phyloP scores from a whole-genome alignment of 2,329 filamentous ascomycete genomes.

The Fusarium albosuccineum region DNA sequence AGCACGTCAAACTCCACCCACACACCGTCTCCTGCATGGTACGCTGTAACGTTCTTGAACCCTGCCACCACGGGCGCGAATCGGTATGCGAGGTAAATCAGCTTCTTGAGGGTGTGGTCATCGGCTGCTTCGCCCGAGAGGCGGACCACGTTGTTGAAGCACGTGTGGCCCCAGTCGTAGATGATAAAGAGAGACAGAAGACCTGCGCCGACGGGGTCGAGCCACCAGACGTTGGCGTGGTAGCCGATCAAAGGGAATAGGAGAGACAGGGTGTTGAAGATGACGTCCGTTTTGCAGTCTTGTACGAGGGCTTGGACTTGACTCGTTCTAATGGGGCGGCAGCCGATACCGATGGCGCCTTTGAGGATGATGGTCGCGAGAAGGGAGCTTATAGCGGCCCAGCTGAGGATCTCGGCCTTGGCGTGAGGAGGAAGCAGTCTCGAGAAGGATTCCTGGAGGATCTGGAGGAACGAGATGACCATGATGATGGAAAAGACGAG shows the following conservation, averaged over 20 bases:
- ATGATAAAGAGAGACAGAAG: constrained; percentile 76
- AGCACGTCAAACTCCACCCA: constrained; percentile 52
- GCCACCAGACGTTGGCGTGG: constrained; percentile 73
- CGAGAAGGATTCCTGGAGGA: constrained; percentile 75
- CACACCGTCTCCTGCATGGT: constrained; percentile 51
- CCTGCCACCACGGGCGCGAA: constrained; percentile 50
- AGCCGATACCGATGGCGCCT: constrained; percentile 85
- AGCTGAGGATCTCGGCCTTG: constrained; percentile 52
- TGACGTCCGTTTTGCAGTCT: constrained; percentile 73
- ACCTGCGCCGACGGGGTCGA: constrained; percentile 72
- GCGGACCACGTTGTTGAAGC: constrained; percentile 48
- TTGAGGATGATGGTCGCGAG: constrained; percentile 82
- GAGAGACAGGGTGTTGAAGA: constrained; percentile 90
- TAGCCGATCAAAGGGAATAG: constrained; percentile 82
- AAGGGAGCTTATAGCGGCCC: constrained; percentile 63
- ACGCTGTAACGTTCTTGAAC: constrained; percentile 52
- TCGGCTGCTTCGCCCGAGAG: constrained; percentile 51
- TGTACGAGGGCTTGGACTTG: constrained; percentile 78
- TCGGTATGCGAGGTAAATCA: constrained; percentile 51
- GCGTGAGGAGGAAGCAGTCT: constrained; percentile 71
- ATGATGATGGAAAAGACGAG: constrained; percentile 85
- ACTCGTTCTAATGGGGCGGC: constrained; percentile 83
- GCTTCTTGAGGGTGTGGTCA: constrained; percentile 48
- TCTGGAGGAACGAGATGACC: constrained; percentile 85
- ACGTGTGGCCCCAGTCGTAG: constrained; percentile 74